Evolutionary conservation across 257 asterid genomes (phyloP), one percentile per base, ranked within the genome.

Genomic region (Paraleonurus japonicus): DNA sequence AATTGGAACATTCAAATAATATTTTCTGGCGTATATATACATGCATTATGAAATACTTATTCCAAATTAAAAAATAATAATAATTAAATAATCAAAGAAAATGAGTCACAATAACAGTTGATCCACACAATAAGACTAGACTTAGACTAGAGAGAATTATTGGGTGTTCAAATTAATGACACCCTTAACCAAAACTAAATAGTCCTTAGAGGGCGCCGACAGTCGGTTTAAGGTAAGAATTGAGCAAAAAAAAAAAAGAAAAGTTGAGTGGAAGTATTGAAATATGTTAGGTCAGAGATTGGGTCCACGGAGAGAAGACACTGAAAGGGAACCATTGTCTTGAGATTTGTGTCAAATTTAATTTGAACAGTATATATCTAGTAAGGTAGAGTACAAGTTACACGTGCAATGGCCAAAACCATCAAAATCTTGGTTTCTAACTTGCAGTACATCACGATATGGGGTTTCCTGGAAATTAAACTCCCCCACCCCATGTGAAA

Each of bases 391-490:
- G 82, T 82, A 82, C 92, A 71, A 67, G 74, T 85, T 67, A 82
- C 95, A 90, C 95, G 95, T 86, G 95, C 92, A 79, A 59, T 78
- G 75, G 8, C 78, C 27, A 48, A 43, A 68, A 61, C 33, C 68
- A 73, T 64, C 51, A 27, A 74, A 48, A 71, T 76, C 70, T 74
- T 66, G 62, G 26, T 67, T 30, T 15, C 30, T 50, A 67, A 62
- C 70, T 77, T 72, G 66, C 69, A 2, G 22, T 24, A 15, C 39
- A 19, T 19, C n/a, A 1, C 0, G 20, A 11, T 5, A 6, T 20
- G 58, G 58, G 27, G 5, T 61, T 41, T 70, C 71, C 73, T 50
- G 73, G 69, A 70, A 76, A 65, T 8, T 43, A 23, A 45, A 24
- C 28, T n/a, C n/a, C 69, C 55, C 69, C 33, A 65, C 39, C 58